phyloP scores from a whole-genome alignment of 1,284 basidiomycete genomes.

The Sporisorium exsertum region DNA sequence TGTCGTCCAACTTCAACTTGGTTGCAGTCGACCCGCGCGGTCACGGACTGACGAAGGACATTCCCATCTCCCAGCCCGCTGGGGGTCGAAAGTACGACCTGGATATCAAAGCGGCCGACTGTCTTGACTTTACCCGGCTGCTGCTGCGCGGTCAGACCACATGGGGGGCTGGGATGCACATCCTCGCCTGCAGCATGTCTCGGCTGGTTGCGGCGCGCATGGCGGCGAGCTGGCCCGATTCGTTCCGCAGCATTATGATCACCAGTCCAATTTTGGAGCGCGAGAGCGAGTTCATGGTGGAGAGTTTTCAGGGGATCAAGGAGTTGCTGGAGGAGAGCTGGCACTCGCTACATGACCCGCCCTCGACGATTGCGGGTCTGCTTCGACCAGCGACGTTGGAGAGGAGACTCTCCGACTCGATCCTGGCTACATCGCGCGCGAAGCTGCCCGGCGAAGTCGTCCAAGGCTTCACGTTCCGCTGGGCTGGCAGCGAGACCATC shows the following conservation, averaged over 20 bases:
- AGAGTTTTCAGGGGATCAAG: constrained; percentile 31
- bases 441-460: constrained; percentile 34
- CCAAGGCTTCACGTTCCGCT: constrained; percentile 23
- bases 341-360: constrained; percentile 1
- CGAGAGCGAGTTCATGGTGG: constrained; percentile 24
- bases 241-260: constrained; percentile 20
- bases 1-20: constrained; percentile 17
- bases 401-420: neutral
- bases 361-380: too few relatives aligned
- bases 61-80: constrained; percentile 1
- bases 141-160: neutral
- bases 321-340: constrained; percentile 22
- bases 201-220: constrained; percentile 23
- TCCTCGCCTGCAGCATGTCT: constrained; percentile 25
- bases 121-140: constrained; percentile 4
- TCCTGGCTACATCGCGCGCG: neutral
- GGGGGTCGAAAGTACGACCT: constrained; percentile 17
- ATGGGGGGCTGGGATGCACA: constrained; percentile 18
- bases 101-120: constrained; percentile 27
- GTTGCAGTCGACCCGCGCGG: constrained; percentile 27
- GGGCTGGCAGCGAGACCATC: constrained; percentile 27
- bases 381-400: neutral
- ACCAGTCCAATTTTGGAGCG: constrained; percentile 20
- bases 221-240: constrained; percentile 6
- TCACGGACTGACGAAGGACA: constrained; percentile 21